Evolutionary conservation across 2,329 filamentous ascomycete genomes (phyloP).

Genomic region (Aspergillus fijiensis): DNA sequence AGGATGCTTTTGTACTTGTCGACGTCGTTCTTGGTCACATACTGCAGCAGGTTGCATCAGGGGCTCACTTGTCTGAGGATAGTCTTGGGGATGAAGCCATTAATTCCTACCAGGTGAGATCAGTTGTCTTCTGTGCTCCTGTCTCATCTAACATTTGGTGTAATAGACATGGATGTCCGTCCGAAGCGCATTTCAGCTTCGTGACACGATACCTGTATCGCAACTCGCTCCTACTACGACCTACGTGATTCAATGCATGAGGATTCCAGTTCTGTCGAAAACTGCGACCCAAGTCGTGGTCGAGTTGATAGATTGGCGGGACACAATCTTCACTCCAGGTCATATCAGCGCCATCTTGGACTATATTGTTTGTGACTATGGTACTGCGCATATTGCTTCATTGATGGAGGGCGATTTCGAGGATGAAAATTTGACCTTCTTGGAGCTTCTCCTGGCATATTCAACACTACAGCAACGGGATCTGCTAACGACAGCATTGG

Average conservation of each 20-base stretch:
- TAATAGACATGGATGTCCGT: slow-evolving; percentile 37
- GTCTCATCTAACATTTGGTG: slow-evolving; percentile 7
- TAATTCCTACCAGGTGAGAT: slow-evolving; percentile 38
- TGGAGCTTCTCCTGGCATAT: slow-evolving; percentile 43
- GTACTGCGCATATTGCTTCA: slow-evolving; percentile 32
- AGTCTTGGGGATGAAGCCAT: slow-evolving; percentile 35
- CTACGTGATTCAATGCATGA: slow-evolving; percentile 28
- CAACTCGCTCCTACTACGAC: slow-evolving; percentile 24
- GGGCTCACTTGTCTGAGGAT: slow-evolving; percentile 20
- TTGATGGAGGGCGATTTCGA: slow-evolving; percentile 39
- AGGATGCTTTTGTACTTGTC: slow-evolving; percentile 38
- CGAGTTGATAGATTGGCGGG: slow-evolving; percentile 33
- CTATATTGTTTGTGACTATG: slow-evolving; percentile 36
- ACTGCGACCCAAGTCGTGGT: slow-evolving; percentile 36
- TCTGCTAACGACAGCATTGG: slow-evolving; percentile 32
- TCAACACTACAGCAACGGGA: slow-evolving; percentile 31
- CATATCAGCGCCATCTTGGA: slow-evolving; percentile 32
- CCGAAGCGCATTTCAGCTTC: slow-evolving; percentile 26
- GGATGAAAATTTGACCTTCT: slow-evolving; percentile 39
- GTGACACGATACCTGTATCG: slow-evolving; percentile 20
- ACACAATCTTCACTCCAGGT: slow-evolving; percentile 25
- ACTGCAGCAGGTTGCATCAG: slow-evolving; percentile 24
- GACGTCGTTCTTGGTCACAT: slow-evolving; percentile 38
- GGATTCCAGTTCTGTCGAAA: slow-evolving; percentile 27
- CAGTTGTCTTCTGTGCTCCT: not conserved